Conservation (phyloP, 225 moss, liverwort and hornwort genomes). For the Takakia lepidozioides region DNA sequence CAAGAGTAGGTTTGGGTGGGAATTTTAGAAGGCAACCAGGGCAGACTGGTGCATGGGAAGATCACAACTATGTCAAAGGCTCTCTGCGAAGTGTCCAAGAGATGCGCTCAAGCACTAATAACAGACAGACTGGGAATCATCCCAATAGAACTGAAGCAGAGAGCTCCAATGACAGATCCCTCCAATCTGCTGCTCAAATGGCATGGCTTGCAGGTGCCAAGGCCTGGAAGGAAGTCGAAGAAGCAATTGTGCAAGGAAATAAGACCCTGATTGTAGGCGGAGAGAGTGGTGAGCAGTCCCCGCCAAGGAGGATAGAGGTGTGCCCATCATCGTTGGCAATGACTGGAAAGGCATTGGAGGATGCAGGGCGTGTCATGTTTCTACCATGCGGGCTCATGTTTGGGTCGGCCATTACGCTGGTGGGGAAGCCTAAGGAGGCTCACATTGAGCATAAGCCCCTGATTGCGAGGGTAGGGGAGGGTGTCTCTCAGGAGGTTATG, state of each 20-base stretch:
- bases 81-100: no score
- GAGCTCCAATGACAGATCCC: slow-evolving; percentile 29
- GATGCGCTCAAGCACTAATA: no score
- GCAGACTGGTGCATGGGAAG: no score
- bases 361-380: slow-evolving; percentile 29
- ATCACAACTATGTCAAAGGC: no score
- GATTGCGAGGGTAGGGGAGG: slow-evolving; percentile 47
- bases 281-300: slow-evolving; percentile 22
- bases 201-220: slow-evolving; percentile 55
- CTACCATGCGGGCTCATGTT: slow-evolving; percentile 58
- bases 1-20: no score
- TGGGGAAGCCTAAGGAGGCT: slow-evolving; percentile 39
- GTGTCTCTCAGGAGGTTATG: slow-evolving; percentile 47
- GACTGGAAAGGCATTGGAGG: slow-evolving; percentile 18
- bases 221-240: slow-evolving; percentile 48
- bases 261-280: slow-evolving; percentile 3
- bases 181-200: slow-evolving; percentile 31
- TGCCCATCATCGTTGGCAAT: slow-evolving; percentile 33
- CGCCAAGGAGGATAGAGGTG: no score
- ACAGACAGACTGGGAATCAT: no score
- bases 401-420: slow-evolving; percentile 48
- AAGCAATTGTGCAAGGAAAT: slow-evolving; percentile 13
- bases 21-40: no score
- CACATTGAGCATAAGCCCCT: slow-evolving; percentile 50
- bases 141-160: no score